Evolutionary conservation across 768 basidiomycete genomes (phyloP).

Genomic region (Macrolepiota albuminosa): DNA sequence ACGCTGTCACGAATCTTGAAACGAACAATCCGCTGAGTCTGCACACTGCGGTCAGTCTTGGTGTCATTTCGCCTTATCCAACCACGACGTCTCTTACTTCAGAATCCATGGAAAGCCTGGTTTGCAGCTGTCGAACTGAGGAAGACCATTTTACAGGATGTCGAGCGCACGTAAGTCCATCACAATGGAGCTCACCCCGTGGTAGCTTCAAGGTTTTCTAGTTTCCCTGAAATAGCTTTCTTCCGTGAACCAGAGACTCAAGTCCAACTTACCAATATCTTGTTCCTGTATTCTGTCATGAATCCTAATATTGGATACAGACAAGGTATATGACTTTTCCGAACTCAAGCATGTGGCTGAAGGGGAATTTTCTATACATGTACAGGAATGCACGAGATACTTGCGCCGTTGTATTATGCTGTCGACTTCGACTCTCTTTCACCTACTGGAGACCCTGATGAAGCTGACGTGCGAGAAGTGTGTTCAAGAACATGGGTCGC

Average conservation of each 20-base stretch:
- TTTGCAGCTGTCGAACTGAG: constrained; percentile 86
- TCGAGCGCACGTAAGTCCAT: constrained; percentile 81
- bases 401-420: constrained; percentile 83
- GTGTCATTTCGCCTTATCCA: not conserved
- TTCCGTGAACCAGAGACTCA: constrained; percentile 78
- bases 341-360: not conserved
- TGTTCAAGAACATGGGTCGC: constrained; percentile 68
- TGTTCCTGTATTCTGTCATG: constrained; percentile 79
- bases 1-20: constrained; percentile 44
- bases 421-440: constrained; percentile 77
- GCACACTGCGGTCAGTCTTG: constrained; percentile 56
- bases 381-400: constrained; percentile 92
- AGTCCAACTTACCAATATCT: constrained; percentile 73
- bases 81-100: not conserved
- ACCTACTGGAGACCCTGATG: constrained; percentile 22
- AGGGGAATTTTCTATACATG: constrained; percentile 11
- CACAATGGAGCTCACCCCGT: constrained; percentile 3
- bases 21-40: constrained; percentile 79
- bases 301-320: constrained; percentile 88
- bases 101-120: constrained; percentile 97
- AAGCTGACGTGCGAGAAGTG: constrained; percentile 46
- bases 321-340: constrained; percentile 44
- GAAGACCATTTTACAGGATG: constrained; percentile 89
- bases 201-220: constrained; percentile 24
- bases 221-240: constrained; percentile 94